Evolutionary conservation across 495 filamentous ascomycete species (phyloP), one percentile per base, ranked within the genome.

Genomic region (Ramalina intermedia): DNA sequence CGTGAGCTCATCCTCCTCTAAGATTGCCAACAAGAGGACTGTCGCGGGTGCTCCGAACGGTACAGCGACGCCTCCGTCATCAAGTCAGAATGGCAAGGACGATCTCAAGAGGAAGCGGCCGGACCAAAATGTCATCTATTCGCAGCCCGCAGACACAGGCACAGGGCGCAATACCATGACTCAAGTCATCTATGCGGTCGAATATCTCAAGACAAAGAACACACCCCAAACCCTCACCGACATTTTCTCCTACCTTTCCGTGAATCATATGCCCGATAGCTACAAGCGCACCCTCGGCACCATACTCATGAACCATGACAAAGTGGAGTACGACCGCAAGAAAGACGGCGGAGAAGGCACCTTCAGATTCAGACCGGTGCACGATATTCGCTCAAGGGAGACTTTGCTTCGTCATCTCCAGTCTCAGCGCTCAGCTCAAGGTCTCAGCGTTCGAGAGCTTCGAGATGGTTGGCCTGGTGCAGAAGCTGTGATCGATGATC

Each of bases 391-490:
- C 50, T 78, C 66, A 48, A 75, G 80, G 49, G 77, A 83, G 44
- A 79, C 84, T 57, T 74, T 98, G 36, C 76, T 93, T 23, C 74
- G 73, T 39, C 80, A 85, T 60, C 75, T 98, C 29, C 86, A 94
- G 63, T 68, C 73, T 35, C 86, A 86, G 65, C 74, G 75, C 13
- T 88, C 87, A n/a, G 84, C 85, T 1, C 74, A 79, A 43, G 87
- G 87, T 2, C 76, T 96, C 46, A 70, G 66, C 41, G 85, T 96
- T 43, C 85, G 84, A 59, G 86, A 94, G 49, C 72, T 98, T 24
- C 89, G 90, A 61, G 91, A 98, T 58, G 93, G 93, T 24, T 98
- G 91, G 91, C 77, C 80, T 6, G 81, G 81, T 51, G 88, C 84
- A 52, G 77, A 86, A 40, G 74, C 80, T 14, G 73, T 82, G 1